These are phyloP conservation scores for Kodamaea fungicola DNA, from an alignment of 1,139 yeast genomes.

Conservation along the genomic window DNA sequence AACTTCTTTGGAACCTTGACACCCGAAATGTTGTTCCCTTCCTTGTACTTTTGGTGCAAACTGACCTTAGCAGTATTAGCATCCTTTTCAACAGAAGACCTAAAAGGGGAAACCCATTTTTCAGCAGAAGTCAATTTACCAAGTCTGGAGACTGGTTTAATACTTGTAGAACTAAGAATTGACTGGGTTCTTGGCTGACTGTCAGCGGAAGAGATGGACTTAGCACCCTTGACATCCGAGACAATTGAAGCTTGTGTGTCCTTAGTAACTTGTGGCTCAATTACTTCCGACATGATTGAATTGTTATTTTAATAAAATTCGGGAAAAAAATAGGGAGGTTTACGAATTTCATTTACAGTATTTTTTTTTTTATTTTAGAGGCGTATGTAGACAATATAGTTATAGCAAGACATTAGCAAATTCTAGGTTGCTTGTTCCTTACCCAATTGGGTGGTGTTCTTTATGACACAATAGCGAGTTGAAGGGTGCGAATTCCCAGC, in stretches of 20 bases:
- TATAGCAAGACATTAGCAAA: no score
- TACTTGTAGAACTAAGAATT: conserved; percentile 5
- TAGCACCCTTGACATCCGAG: conserved; percentile 8
- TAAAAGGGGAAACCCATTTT: conserved; percentile 53
- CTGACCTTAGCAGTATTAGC: conserved; percentile 24
- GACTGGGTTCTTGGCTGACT: conserved; percentile 2
- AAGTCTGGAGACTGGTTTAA: conserved; percentile 18
- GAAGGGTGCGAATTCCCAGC: no score
- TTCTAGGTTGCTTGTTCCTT: no score
- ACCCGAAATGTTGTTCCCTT: conserved; percentile 31
- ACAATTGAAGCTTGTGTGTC: conserved; percentile 8
- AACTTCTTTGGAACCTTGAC: conserved; percentile 43
- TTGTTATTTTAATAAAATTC: not conserved
- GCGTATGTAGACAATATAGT: no score
- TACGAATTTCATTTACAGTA: not conserved
- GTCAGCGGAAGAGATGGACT: conserved; percentile 4
- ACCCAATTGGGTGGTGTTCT: no score
- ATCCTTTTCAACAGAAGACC: conserved; percentile 18
- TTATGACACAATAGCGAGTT: no score
- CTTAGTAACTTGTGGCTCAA: conserved; percentile 12
- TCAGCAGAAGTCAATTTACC: conserved; percentile 37
- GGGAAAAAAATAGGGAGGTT: not conserved
- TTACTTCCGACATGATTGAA: conserved; percentile 21
- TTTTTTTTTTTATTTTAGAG: not conserved
- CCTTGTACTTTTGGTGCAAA: conserved; percentile 32